Evolutionary conservation across 345 rosid genomes (phyloP).

Genomic region (Garcia nutans): DNA sequence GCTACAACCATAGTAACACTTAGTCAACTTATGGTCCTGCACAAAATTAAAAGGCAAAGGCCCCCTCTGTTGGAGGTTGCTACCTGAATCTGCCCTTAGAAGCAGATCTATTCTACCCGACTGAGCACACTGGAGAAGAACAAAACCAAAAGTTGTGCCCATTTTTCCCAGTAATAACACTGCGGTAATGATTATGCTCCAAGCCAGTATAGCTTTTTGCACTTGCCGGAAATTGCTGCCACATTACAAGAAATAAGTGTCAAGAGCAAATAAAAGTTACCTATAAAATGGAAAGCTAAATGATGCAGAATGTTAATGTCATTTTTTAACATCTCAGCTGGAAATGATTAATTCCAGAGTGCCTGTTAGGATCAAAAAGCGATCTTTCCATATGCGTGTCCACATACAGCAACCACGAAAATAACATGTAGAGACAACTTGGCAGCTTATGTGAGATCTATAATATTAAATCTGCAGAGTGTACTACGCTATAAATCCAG

Average conservation of each 20-base stretch:
- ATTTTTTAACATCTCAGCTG: neutral
- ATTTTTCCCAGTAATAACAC: neutral
- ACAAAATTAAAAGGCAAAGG: constrained; percentile 1
- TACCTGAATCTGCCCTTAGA: neutral
- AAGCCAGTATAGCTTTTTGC: neutral
- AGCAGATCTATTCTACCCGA: neutral
- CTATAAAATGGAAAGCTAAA: neutral
- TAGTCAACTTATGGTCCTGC: constrained; percentile 1
- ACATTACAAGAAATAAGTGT: neutral
- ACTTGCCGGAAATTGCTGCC: neutral
- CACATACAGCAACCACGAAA: neutral
- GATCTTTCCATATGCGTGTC: neutral
- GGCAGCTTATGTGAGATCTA: neutral
- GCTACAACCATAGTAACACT: neutral
- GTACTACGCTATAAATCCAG: neutral
- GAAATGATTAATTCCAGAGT: neutral
- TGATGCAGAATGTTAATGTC: neutral
- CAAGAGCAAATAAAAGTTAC: neutral
- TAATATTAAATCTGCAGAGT: neutral
- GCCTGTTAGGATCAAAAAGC: neutral
- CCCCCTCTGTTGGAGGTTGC: neutral
- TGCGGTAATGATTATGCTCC: neutral
- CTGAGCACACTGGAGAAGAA: neutral
- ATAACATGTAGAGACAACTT: neutral
- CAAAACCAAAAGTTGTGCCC: neutral